A percentile compares a stretch with the other conserved stretches of the same genome.
Conservation (phyloP, 257 asterid species). For the Plantago ovata region DNA sequence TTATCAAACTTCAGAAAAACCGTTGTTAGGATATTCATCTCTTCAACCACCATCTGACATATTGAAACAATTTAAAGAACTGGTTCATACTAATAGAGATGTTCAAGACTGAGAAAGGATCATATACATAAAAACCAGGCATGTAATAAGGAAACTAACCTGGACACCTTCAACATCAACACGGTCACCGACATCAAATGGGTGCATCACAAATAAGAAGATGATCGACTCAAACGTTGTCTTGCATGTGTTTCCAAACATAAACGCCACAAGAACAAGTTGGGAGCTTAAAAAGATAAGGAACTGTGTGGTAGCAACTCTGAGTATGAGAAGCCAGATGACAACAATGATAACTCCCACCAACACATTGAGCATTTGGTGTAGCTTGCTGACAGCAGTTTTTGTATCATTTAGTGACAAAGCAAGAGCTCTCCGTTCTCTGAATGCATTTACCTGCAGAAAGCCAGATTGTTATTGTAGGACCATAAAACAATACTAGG, state of each 20-base stretch:
- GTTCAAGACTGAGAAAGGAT: no score
- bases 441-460: conserved; percentile 53
- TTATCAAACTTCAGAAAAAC: conserved; percentile 48
- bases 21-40: conserved; percentile 51
- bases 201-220: conserved; percentile 17
- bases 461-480: background rate
- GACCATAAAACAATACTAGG: background rate
- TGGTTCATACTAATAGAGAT: background rate
- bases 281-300: conserved; percentile 15
- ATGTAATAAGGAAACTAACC: conserved; percentile 25
- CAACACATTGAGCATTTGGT: conserved; percentile 43
- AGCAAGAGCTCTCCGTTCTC: conserved; percentile 50
- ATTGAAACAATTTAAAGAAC: background rate
- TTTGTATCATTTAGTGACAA: conserved; percentile 16
- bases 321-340: conserved; percentile 20
- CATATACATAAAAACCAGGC: background rate
- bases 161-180: conserved; percentile 49
- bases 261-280: conserved; percentile 9
- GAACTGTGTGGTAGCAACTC: conserved; percentile 11
- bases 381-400: conserved; percentile 40
- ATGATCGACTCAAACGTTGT: conserved; percentile 15
- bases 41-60: conserved; percentile 59
- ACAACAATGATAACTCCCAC: conserved; percentile 27
- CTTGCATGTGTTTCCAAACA: conserved; percentile 17
- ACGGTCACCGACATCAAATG: conserved; percentile 33